Base-by-base conservation (phyloP, 768 basidiomycete genomes). In the Tricholoma sp. region DNA sequence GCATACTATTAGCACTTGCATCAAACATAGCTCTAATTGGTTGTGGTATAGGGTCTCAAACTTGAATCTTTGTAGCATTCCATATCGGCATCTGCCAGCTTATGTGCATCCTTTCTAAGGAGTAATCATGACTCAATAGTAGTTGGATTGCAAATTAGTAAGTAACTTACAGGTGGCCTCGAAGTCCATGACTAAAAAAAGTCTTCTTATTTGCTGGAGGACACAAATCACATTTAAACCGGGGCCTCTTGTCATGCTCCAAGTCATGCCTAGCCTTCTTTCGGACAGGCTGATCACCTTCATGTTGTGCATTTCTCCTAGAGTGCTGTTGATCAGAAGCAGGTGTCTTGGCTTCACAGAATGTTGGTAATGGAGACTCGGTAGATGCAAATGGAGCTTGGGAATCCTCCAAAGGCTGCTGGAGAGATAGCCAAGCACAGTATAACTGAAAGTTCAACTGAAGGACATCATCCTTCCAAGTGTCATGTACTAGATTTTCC, bases 381-480 rank as follows among this genome's bases (percentile, higher is more conserved):
- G 18, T 45, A 22, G 8, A 21, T 45, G 43, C 19, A 22, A 45
- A 45, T 11, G 19, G 43, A 21, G 27, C 10, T 2, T 27, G 50
- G 29, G 50, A 31, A 16, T 50, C 50, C 11, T 50, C 50, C 27
- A 50, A 32, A 29, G 50, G 50, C 4, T 27, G 27, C 6, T 31
- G 50, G n/a, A 50, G 34, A 18, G 50, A 50, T 7, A 50, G n/a
- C 50, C 50, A 50, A 5, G 50, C 50, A 50, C 34, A 35, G 27
- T 31, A 50, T 9, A 50, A 5, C 34, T 50, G 50, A 29, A 31
- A 29, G 0, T 50, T 29, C 3, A 95, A 78, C 72, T 94, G 91
- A 60, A 96, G 76, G 1, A 94, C 88, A 67, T 96, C 94, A 66
- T 91, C 88, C 70, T 94, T 93, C 94, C 94, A 97, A 29, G 79